These are phyloP conservation scores for Ceratobasidium sp. DNA, from an alignment of 1,284 basidiomycete species.

Conservation along the genomic window DNA sequence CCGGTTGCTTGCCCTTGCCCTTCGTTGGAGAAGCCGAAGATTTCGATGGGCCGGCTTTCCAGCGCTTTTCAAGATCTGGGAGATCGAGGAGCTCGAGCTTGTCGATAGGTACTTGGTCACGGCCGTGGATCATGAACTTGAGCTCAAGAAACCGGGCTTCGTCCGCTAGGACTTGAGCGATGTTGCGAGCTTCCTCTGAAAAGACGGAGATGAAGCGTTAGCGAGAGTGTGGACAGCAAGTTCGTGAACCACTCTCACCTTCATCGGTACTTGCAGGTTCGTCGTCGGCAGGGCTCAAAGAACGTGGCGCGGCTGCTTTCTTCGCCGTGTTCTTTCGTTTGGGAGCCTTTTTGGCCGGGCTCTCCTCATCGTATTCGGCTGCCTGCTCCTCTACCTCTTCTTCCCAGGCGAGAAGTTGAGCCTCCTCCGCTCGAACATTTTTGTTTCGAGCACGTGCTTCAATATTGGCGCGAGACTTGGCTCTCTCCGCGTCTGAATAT, in stretches of 20 bases:
- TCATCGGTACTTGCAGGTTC: no score
- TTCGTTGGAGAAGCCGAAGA: neutral
- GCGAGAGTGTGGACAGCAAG: neutral
- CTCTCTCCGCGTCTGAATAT: neutral
- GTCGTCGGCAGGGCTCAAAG: neutral
- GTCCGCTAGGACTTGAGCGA: neutral
- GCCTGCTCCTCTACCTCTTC: neutral
- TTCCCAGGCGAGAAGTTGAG: neutral
- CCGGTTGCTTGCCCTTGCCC: neutral
- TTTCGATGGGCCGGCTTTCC: neutral
- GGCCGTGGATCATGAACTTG: constrained; percentile 1
- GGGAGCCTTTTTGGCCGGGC: neutral
- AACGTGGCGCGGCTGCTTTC: neutral
- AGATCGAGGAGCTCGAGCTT: neutral
- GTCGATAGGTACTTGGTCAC: neutral
- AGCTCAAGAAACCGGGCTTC: neutral
- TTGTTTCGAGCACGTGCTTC: neutral
- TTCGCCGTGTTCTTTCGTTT: neutral
- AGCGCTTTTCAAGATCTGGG: neutral
- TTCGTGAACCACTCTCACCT: neutral
- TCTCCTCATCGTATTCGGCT: neutral
- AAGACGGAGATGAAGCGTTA: neutral
- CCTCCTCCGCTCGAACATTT: neutral
- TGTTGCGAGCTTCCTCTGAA: neutral
- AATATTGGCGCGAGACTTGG: neutral